Conservation (phyloP, 2,329 filamentous ascomycete species). For the Apiospora aurea region DNA sequence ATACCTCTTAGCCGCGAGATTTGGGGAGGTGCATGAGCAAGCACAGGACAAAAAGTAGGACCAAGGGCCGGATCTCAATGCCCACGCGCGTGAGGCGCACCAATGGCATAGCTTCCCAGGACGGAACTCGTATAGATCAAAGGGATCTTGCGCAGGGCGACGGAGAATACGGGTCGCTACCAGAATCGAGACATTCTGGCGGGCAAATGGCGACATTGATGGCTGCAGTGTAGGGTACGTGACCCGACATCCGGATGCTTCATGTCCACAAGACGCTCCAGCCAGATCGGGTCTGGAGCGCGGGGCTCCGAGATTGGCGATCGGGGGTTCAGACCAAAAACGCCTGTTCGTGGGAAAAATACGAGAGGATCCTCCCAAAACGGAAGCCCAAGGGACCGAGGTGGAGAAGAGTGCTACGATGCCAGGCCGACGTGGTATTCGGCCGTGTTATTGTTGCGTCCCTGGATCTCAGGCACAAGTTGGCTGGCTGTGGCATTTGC, state of each 20-base stretch:
- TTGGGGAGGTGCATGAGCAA: neutral
- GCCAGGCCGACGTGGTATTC: neutral
- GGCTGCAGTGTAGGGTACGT: neutral
- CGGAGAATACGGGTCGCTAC: neutral
- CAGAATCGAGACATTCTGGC: neutral
- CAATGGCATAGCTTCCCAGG: constrained; percentile 4
- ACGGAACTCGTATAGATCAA: neutral
- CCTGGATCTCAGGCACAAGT: neutral
- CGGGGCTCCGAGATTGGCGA: constrained; percentile 18
- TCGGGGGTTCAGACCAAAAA: neutral
- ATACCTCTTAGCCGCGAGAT: neutral
- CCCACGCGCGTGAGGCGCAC: neutral
- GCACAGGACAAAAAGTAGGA: neutral
- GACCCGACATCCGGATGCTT: neutral
- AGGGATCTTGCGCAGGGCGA: neutral
- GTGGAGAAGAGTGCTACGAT: neutral
- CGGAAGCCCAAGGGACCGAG: constrained; percentile 5
- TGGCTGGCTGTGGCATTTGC: neutral
- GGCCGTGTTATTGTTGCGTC: neutral
- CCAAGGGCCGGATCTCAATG: neutral
- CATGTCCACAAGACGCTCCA: neutral
- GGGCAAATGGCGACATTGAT: neutral
- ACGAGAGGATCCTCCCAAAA: neutral
- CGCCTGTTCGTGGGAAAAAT: constrained; percentile 22
- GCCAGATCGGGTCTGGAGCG: constrained; percentile 13